Percentiles rank a stretch among this genome's conserved stretches.
Conservation (phyloP, 2,329 filamentous ascomycete species). For the Geosmithia putterillii region DNA sequence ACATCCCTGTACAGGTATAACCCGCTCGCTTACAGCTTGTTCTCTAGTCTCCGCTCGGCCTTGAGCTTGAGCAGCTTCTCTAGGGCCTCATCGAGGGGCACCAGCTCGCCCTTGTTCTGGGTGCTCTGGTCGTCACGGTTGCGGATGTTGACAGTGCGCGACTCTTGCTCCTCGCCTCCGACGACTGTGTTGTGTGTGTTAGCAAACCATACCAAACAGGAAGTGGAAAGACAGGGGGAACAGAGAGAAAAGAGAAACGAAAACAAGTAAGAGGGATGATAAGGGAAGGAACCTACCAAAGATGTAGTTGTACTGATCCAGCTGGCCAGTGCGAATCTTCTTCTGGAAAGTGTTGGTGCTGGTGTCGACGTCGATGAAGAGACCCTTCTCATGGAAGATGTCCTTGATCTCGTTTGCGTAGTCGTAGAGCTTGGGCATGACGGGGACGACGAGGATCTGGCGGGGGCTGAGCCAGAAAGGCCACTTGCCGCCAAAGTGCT, state of each 20-base stretch:
- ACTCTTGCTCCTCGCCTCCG: conserved; percentile 48
- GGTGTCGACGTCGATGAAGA: conserved; percentile 50
- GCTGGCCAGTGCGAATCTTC: conserved; percentile 74
- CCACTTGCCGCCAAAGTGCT: conserved; percentile 82
- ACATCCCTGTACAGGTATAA: too few species aligned
- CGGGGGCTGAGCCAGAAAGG: conserved; percentile 82
- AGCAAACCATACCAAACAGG: not conserved
- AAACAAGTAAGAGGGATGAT: not conserved
- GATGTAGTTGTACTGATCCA: conserved; percentile 76
- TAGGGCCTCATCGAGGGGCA: conserved; percentile 43
- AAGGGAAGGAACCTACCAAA: conserved; percentile 39
- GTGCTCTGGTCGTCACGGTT: conserved; percentile 51
- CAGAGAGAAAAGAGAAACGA: not conserved
- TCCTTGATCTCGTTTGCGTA: conserved; percentile 65
- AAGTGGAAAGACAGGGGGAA: not conserved
- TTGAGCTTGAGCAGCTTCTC: conserved; percentile 41
- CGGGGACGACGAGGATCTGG: conserved; percentile 48
- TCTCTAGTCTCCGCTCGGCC: conserved; percentile 27
- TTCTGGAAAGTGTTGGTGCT: conserved; percentile 73
- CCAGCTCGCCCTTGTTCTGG: conserved; percentile 47
- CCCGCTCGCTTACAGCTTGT: conserved; percentile 16
- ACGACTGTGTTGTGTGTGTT: conserved; percentile 30
- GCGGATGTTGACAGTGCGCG: conserved; percentile 48
- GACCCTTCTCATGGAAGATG: conserved; percentile 52
- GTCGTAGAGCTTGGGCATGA: conserved; percentile 67